Evolutionary conservation across 331 rosid genomes (phyloP).

Genomic region (Pyrus hybrid): DNA sequence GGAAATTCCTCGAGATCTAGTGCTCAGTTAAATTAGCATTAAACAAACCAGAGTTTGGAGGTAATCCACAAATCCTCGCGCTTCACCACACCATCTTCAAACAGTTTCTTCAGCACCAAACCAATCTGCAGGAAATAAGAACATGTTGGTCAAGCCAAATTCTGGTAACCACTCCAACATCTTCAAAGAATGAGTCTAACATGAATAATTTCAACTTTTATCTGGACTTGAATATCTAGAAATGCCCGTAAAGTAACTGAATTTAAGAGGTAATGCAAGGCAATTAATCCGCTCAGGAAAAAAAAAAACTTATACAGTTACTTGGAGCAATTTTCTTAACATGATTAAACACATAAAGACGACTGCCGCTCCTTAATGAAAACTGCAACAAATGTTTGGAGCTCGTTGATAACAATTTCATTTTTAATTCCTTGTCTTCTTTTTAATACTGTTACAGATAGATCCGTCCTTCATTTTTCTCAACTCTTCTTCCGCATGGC

Average conservation of each 20-base stretch:
- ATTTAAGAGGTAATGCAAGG: not conserved
- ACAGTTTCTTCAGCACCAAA: conserved; percentile 35
- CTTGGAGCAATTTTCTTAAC: not conserved
- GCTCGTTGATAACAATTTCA: no score
- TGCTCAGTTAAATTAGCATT: not conserved
- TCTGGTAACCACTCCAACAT: not conserved
- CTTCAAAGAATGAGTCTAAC: not conserved
- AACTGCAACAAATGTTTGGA: not conserved
- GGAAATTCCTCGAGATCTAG: not conserved
- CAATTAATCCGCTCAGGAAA: not conserved
- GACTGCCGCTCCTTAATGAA: not conserved
- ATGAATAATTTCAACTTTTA: not conserved
- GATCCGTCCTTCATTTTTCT: no score
- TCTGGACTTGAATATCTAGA: not conserved
- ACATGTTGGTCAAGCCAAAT: not conserved
- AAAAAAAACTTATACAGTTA: no score
- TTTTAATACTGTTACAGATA: no score
- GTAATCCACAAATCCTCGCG: conserved; percentile 83
- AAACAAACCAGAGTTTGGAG: conserved; percentile 62
- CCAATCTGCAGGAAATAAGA: conserved; percentile 46
- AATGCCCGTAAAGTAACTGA: not conserved
- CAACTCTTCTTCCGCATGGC: no score
- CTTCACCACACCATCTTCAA: conserved; percentile 63
- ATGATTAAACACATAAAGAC: not conserved
- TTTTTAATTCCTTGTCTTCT: no score